Conservation (phyloP, 345 rosid species). For the Syzygium aromaticum region DNA sequence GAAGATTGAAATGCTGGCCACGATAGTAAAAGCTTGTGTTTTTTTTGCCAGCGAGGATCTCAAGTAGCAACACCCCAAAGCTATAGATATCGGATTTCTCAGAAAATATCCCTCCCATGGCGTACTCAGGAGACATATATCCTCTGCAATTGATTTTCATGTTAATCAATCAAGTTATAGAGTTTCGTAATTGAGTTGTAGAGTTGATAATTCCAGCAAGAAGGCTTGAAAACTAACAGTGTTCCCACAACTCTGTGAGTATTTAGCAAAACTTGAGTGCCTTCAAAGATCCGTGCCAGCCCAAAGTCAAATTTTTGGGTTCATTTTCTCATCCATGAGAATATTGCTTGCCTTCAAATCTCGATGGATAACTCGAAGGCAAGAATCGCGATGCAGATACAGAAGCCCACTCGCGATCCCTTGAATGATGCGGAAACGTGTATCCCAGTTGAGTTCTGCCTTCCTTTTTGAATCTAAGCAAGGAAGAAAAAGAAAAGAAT, state of each 20-base stretch:
- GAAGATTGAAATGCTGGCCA: background rate
- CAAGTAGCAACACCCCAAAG: constrained; percentile 12
- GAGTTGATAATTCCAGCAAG: background rate
- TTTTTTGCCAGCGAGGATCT: constrained; percentile 9
- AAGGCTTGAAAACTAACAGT: background rate
- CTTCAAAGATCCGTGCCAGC: constrained; percentile 16
- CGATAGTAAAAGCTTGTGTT: background rate
- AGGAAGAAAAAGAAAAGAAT: background rate
- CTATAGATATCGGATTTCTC: constrained; percentile 6
- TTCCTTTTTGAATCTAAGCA: constrained; percentile 8
- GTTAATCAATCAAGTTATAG: background rate
- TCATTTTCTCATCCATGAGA: constrained; percentile 21
- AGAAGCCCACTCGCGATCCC: constrained; percentile 28
- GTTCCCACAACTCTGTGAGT: constrained; percentile 20
- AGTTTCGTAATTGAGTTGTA: background rate
- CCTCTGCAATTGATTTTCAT: background rate
- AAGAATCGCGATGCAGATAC: constrained; percentile 27
- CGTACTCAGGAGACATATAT: constrained; percentile 14
- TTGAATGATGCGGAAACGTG: constrained; percentile 11
- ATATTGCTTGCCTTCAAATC: constrained; percentile 26
- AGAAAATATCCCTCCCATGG: background rate
- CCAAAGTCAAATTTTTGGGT: constrained; percentile 36
- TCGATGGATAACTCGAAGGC: constrained; percentile 22
- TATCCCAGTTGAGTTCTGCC: constrained; percentile 16
- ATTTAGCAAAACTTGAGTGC: background rate